phyloP scores from a whole-genome alignment of 257 asterid species.

The Solanum piurae region DNA sequence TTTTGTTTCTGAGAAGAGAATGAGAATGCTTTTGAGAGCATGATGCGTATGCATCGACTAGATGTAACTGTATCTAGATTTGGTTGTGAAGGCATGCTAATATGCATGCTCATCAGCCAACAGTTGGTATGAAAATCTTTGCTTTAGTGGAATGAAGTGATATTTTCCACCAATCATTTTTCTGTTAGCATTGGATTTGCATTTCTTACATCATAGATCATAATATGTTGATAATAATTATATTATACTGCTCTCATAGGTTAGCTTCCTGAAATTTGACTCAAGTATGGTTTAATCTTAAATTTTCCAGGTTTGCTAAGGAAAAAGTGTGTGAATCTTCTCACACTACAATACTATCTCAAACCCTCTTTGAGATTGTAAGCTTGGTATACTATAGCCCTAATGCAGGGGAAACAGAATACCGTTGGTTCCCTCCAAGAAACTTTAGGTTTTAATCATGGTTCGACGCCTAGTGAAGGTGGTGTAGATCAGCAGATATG shows the following conservation, averaged over 20 bases:
- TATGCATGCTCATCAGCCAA: background rate
- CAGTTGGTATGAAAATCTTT: background rate
- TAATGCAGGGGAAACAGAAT: constrained; percentile 77
- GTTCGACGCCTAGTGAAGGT: constrained; percentile 44
- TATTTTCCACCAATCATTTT: background rate
- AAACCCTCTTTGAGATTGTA: constrained; percentile 1
- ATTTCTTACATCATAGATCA: background rate
- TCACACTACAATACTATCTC: background rate
- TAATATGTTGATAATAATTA: background rate
- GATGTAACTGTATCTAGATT: background rate
- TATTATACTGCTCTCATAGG: background rate
- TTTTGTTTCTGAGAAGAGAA: background rate
- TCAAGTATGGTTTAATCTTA: background rate
- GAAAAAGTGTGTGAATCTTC: background rate
- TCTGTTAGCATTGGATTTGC: background rate
- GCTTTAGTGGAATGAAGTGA: background rate
- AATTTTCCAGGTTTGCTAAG: constrained; percentile 36
- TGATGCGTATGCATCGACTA: background rate
- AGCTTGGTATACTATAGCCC: constrained; percentile 18
- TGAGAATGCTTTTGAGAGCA: background rate
- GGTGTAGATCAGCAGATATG: constrained; percentile 52
- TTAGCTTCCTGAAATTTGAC: background rate
- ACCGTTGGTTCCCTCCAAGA: constrained; percentile 57
- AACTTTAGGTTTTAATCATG: constrained; percentile 47
- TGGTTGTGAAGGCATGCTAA: background rate